A percentile compares a stretch with the other conserved stretches of the same genome.
Evolutionary conservation across 306 rosid genomes (phyloP).

Genomic region (Sphenostylis stenocarpa): DNA sequence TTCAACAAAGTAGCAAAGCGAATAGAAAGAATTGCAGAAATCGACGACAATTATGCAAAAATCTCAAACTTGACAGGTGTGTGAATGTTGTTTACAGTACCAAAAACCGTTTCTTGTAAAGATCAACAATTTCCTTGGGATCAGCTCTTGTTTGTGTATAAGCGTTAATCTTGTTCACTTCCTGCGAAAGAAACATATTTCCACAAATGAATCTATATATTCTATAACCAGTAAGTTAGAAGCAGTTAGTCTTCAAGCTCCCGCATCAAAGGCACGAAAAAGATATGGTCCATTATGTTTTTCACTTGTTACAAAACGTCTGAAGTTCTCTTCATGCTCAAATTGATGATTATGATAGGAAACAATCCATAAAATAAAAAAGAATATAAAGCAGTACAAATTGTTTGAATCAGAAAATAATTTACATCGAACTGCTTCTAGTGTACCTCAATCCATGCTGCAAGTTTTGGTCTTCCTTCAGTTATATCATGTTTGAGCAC

Average conservation of each 20-base stretch:
- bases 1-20: slow-evolving; percentile 1
- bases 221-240: background rate
- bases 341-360: background rate
- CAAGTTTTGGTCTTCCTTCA: slow-evolving; percentile 79
- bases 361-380: slow-evolving; percentile 2
- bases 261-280: background rate
- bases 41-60: background rate
- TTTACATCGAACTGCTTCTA: background rate
- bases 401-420: background rate
- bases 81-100: slow-evolving; percentile 31
- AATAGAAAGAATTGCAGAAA: background rate
- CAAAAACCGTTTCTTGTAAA: slow-evolving; percentile 54
- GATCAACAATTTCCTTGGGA: slow-evolving; percentile 44
- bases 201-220: slow-evolving; percentile 12
- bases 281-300: background rate
- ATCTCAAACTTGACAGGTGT: background rate
- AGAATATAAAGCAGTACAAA: background rate
- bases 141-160: slow-evolving; percentile 59
- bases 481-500: slow-evolving; percentile 57
- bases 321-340: background rate
- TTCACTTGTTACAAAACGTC: background rate
- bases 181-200: slow-evolving; percentile 44
- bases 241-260: background rate
- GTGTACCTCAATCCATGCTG: slow-evolving; percentile 71
- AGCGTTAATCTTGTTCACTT: slow-evolving; percentile 62